Base-by-base conservation (phyloP, 441 rosid species). In the Omphalea diandra region DNA sequence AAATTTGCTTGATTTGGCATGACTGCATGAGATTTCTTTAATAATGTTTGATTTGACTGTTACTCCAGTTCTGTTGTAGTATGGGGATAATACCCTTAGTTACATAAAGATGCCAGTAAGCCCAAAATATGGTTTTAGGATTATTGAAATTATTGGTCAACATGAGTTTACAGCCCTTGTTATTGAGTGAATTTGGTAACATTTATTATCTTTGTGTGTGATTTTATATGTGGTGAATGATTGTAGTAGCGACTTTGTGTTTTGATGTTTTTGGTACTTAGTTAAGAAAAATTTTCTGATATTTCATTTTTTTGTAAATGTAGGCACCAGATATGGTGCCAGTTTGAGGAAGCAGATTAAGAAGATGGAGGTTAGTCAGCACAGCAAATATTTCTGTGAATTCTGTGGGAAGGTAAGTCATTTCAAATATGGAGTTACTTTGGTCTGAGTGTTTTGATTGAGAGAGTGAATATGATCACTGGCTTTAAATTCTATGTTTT, bases 271-370 rank as follows among this genome's bases (percentile, higher is more conserved):
- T 7, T 27, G n/a, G n/a, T n/a, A n/a, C n/a, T n/a, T n/a, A n/a
- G n/a, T n/a, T n/a, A n/a, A n/a, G n/a, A n/a, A n/a, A n/a, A n/a
- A n/a, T 8, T 56, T 55, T 69, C 49, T 49, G 10, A 17, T 5
- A 3, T 17, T 22, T 60, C 7, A 17, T 17, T 22, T 27, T 36
- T n/a, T 43, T 4, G 1, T 33, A 14, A n/a, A 68, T 80, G 20
- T 52, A 94, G 98, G 97, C 63, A 94, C 98, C 73, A 86, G 98
- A 0, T 94, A 92, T 84, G 99, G 98, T 55, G 97, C 97, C 33
- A 94, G 98, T 86, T 81, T 94, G 84, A 83, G 98, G 49, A 94
- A 94, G 87, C 98, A 92, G 87, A 94, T 94, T 3, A 94, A 94
- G 86, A 92, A 86, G 83, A 90, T 90, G 96, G 96, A 90, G 65